Conservation (phyloP, 305 asterid species). For the Fraxinus paxiana region DNA sequence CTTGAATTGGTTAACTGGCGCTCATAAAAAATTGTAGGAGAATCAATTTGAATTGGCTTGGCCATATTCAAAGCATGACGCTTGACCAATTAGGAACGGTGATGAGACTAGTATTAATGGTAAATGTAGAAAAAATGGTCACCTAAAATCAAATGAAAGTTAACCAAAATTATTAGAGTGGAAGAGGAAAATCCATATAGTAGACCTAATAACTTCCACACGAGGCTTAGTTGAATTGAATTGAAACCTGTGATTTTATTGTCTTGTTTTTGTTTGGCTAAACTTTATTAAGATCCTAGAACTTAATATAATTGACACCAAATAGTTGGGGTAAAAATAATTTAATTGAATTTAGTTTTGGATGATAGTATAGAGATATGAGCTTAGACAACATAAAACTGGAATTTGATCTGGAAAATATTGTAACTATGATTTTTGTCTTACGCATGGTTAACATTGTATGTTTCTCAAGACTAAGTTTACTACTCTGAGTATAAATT, state of each 20-base stretch:
- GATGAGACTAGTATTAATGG: background rate
- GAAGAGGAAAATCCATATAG: background rate
- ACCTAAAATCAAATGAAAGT: background rate
- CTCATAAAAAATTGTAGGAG: background rate
- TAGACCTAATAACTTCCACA: background rate
- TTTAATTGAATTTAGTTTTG: background rate
- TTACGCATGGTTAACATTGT: background rate
- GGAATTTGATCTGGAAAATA: background rate
- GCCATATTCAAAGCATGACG: background rate
- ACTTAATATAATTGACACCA: background rate
- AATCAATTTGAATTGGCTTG: background rate
- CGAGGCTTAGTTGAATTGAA: background rate
- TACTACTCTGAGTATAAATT: background rate
- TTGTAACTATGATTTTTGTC: slow-evolving; percentile 2
- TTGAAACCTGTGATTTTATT: background rate
- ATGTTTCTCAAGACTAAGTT: background rate
- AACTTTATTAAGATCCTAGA: background rate
- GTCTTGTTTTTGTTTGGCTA: background rate
- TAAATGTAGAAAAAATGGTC: background rate
- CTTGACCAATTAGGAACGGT: background rate
- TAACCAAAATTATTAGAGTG: background rate
- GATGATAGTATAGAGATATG: background rate
- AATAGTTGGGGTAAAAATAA: background rate
- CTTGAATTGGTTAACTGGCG: background rate
- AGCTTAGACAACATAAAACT: background rate